phyloP scores from a whole-genome alignment of 371 early-diverging fungal species.

The Mucor mucedo region DNA sequence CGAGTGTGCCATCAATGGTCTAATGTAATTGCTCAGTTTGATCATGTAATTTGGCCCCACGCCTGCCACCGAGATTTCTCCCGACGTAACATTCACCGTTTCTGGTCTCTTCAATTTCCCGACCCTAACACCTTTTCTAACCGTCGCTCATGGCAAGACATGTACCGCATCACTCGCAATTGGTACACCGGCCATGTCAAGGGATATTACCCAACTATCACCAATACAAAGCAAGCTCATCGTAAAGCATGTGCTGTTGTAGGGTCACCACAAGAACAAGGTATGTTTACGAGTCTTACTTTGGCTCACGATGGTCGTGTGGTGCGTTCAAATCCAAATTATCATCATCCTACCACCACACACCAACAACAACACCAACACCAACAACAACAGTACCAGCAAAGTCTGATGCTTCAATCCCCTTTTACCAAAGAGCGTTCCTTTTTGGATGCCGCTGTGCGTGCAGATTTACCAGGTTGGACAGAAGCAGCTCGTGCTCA shows the following conservation, averaged over 20 bases:
- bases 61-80: slow-evolving; percentile 39
- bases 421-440: slow-evolving; percentile 31
- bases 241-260: slow-evolving; percentile 36
- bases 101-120: slow-evolving; percentile 50
- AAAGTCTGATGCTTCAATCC: slow-evolving; percentile 34
- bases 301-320: slow-evolving; percentile 37
- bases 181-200: slow-evolving; percentile 56
- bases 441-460: slow-evolving; percentile 18
- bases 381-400: too few relatives aligned
- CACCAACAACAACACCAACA: not conserved
- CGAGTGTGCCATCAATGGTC: slow-evolving; percentile 46
- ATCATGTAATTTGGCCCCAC: slow-evolving; percentile 45
- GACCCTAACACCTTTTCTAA: slow-evolving; percentile 7
- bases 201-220: slow-evolving; percentile 45
- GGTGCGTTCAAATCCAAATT: slow-evolving; percentile 61
- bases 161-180: slow-evolving; percentile 59
- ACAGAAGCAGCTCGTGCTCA: slow-evolving; percentile 21
- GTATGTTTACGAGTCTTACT: slow-evolving; percentile 49
- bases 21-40: slow-evolving; percentile 38
- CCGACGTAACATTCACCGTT: slow-evolving; percentile 22
- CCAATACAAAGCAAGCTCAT: not conserved
- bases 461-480: slow-evolving; percentile 8
- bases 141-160: slow-evolving; percentile 49
- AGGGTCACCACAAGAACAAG: slow-evolving; percentile 60
- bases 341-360: slow-evolving; percentile 30